A percentile compares a stretch with the other conserved stretches of the same genome.
Evolutionary conservation across 1,284 basidiomycete genomes (phyloP).

Genomic region (Ceratobasidium sp.): DNA sequence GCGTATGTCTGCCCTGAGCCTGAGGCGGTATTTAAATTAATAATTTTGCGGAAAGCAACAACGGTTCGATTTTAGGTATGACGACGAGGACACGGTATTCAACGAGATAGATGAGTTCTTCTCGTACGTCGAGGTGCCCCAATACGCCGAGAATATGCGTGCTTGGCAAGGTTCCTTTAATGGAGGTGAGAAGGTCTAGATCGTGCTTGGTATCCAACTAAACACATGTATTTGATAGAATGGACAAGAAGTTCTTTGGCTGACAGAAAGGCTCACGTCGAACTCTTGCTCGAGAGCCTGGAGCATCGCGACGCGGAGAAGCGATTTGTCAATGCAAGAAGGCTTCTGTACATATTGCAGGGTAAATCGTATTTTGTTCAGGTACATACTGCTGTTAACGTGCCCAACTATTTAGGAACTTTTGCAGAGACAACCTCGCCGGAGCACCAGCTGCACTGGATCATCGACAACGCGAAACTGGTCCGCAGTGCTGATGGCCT

Average conservation of each 20-base stretch:
- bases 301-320: constrained; percentile 88
- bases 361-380: constrained; percentile 63
- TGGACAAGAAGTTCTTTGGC: constrained; percentile 80
- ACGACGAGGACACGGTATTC: constrained; percentile 95
- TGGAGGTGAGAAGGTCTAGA: constrained; percentile 66
- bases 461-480: constrained; percentile 92
- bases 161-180: constrained; percentile 88
- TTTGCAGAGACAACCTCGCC: constrained; percentile 92
- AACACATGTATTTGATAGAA: constrained; percentile 62
- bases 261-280: constrained; percentile 78
- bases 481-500: constrained; percentile 89
- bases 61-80: constrained; percentile 90
- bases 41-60: constrained; percentile 70
- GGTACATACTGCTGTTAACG: constrained; percentile 37
- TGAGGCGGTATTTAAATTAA: constrained; percentile 8
- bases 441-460: constrained; percentile 96
- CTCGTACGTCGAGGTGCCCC: constrained; percentile 95
- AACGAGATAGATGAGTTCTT: constrained; percentile 98
- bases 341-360: constrained; percentile 91
- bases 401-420: constrained; percentile 71
- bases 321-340: constrained; percentile 87
- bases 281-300: constrained; percentile 84
- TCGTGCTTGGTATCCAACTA: constrained; percentile 21
- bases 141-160: constrained; percentile 88
- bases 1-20: constrained; percentile 39